Conservation (phyloP, 257 asterid species). For the Nicotiana undulata region DNA sequence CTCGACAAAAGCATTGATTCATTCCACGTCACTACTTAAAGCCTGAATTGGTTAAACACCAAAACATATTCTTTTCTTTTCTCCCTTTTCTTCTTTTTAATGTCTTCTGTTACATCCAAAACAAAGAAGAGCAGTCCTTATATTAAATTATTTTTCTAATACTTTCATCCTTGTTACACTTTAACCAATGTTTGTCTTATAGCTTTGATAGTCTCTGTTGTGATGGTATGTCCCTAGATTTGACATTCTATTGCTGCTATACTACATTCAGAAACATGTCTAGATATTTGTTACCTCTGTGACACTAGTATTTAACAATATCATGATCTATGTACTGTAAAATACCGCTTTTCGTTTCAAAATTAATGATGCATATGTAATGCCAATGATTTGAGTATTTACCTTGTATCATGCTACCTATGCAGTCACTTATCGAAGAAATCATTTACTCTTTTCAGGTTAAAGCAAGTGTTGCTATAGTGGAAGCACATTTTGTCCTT, state of each 20-base stretch:
- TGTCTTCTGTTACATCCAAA: background rate
- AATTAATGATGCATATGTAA: background rate
- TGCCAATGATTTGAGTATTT: background rate
- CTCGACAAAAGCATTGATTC: background rate
- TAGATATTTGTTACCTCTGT: background rate
- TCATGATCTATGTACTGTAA: background rate
- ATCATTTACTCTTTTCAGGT: constrained; percentile 37
- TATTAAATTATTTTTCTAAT: background rate
- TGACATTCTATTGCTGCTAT: background rate
- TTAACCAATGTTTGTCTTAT: background rate
- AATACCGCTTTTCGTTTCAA: background rate
- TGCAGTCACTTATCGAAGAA: background rate
- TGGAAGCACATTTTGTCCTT: constrained; percentile 58
- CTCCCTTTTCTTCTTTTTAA: background rate
- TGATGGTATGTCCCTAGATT: background rate
- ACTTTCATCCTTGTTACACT: background rate
- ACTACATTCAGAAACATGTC: background rate
- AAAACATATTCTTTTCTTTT: background rate
- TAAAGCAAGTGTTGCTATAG: constrained; percentile 43
- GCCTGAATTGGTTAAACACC: background rate
- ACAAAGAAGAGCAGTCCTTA: background rate
- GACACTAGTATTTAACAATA: background rate
- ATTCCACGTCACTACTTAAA: background rate
- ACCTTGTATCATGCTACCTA: background rate
- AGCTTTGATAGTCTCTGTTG: background rate